phyloP scores from a whole-genome alignment of 2,329 filamentous ascomycete species.

The Helicocarpus griseus region DNA sequence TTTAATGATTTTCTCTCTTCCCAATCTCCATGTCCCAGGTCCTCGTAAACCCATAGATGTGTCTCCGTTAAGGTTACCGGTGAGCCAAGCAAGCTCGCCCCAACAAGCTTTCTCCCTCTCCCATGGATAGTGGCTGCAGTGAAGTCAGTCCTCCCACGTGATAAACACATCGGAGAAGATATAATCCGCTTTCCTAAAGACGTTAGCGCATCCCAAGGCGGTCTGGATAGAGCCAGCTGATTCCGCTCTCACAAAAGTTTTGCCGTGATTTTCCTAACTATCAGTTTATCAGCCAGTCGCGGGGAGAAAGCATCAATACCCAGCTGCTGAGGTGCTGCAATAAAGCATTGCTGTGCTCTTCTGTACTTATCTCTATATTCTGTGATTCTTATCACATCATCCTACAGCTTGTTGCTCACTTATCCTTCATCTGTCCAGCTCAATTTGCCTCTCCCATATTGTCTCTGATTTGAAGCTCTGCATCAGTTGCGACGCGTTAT shows the following conservation, averaged over 20 bases:
- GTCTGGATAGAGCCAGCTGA: constrained; percentile 1
- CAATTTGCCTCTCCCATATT: background rate
- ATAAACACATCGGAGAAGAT: background rate
- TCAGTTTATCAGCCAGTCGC: background rate
- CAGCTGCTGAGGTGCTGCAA: background rate
- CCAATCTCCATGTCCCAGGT: too few species aligned
- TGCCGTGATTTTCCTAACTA: constrained; percentile 2
- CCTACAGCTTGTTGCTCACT: background rate
- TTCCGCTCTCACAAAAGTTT: constrained; percentile 6
- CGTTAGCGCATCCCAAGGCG: background rate
- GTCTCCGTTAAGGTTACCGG: too few species aligned
- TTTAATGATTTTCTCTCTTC: background rate
- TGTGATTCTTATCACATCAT: background rate
- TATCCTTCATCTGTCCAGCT: background rate
- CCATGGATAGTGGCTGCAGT: too few species aligned
- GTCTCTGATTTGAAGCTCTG: background rate
- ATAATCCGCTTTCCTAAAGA: background rate
- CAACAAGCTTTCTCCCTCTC: too few species aligned
- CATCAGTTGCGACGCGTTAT: background rate
- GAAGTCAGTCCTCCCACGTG: background rate
- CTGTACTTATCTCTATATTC: background rate
- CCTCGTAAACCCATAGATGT: too few species aligned
- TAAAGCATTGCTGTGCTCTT: background rate
- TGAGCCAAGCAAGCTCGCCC: too few species aligned
- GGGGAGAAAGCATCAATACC: background rate